Percentiles rank a stretch among this genome's conserved stretches.
These are phyloP conservation scores for Hibiscus tridactylites DNA, from an alignment of 345 rosid genomes.

Conservation along the genomic window DNA sequence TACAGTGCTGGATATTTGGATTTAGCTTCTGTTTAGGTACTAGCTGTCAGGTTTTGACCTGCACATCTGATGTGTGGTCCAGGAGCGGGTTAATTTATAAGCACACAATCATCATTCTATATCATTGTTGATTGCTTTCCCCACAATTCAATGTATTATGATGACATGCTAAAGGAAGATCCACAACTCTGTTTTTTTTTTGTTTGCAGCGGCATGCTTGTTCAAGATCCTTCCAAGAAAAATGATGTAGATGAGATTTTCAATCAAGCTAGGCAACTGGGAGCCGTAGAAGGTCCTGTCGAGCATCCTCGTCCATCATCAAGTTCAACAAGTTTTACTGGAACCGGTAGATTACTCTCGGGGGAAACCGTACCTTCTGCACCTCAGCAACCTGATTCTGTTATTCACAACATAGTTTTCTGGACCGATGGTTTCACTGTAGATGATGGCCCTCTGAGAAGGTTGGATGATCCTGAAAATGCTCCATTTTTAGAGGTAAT, in stretches of 20 bases:
- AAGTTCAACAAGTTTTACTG: constrained; percentile 76
- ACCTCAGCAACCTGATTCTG: constrained; percentile 71
- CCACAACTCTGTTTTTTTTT: neutral
- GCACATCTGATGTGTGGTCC: neutral
- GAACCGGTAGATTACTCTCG: constrained; percentile 76
- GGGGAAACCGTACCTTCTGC: constrained; percentile 73
- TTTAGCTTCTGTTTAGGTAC: neutral
- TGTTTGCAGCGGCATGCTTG: constrained; percentile 81
- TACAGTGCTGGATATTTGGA: neutral
- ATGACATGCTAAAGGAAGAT: neutral
- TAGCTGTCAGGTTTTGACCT: neutral
- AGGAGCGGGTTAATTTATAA: neutral
- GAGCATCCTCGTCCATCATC: constrained; percentile 56
- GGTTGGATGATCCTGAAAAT: constrained; percentile 90
- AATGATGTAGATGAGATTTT: constrained; percentile 89
- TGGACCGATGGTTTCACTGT: constrained; percentile 93
- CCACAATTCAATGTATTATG: neutral
- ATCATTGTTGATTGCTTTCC: neutral
- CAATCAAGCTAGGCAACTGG: constrained; percentile 79
- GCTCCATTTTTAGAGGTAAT: constrained; percentile 83
- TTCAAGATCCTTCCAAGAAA: constrained; percentile 77
- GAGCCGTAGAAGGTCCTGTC: constrained; percentile 80
- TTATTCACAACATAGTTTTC: constrained; percentile 68
- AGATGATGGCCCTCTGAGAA: constrained; percentile 80
- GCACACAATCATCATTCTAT: neutral